Conservation (phyloP, 371 early-diverging fungal genomes). For the Actinomortierella wolfii region DNA sequence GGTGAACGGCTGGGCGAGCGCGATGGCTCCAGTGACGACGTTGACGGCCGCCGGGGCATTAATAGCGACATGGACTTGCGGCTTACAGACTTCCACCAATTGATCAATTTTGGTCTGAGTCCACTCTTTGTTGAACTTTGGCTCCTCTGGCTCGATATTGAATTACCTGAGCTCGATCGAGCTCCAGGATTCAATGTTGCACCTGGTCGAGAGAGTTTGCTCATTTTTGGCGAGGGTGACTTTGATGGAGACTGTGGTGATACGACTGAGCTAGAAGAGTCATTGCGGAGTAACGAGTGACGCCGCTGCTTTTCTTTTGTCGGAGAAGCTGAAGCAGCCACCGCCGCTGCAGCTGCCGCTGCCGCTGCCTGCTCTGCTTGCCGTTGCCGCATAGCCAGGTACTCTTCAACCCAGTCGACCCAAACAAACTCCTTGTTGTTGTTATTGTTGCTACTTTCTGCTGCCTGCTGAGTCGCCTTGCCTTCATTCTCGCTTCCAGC, state of each 20-base stretch:
- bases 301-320: too few species aligned
- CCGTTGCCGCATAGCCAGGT: slow-evolving; percentile 22
- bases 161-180: slow-evolving; percentile 34
- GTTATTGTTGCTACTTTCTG: neutral
- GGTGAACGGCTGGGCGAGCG: slow-evolving; percentile 8
- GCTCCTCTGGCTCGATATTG: slow-evolving; percentile 44
- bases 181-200: neutral
- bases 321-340: too few species aligned
- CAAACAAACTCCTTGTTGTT: slow-evolving; percentile 45
- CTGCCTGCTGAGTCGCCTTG: slow-evolving; percentile 2
- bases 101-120: slow-evolving; percentile 41
- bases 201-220: too few species aligned
- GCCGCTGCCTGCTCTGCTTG: too few species aligned
- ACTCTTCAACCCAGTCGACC: slow-evolving; percentile 59
- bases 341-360: too few species aligned
- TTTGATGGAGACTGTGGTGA: too few species aligned
- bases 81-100: slow-evolving; percentile 46
- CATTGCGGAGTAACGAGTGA: too few species aligned
- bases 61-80: slow-evolving; percentile 44
- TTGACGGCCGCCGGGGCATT: slow-evolving; percentile 12
- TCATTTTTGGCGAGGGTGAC: too few species aligned
- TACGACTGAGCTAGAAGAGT: too few species aligned
- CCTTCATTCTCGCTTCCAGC: neutral
- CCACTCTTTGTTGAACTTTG: slow-evolving; percentile 40
- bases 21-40: too few species aligned